Base-by-base conservation (phyloP, 1,139 yeast species). In the Geotrichum bryndzae region DNA sequence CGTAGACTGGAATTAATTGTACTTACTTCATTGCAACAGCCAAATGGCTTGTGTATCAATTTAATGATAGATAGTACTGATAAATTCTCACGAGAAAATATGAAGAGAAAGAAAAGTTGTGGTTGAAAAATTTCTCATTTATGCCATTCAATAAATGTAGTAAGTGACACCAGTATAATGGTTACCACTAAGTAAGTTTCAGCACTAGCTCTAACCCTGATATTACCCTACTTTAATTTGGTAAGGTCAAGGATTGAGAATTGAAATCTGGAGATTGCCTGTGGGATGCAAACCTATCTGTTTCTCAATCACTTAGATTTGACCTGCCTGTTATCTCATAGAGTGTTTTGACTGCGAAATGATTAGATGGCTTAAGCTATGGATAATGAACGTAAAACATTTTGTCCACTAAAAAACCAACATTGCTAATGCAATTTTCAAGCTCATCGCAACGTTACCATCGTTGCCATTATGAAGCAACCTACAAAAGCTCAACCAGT, bases 11-110 rank as follows among this genome's bases (percentile, higher is more conserved):
- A 22, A 38, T 35, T 18, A 29, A 29, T 29, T 29, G 33, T 1
- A 59, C 61, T 59, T 51, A 59, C 61, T 59, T 59, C 61, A 59
- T 59, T 55, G 56, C 56, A 59, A 55, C 55, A 52, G 61, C 61
- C 58, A 23, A 25, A 27, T 53, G 61, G 54, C 59, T 48, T n/a
- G 45, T 13, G 13, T 38, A 38, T 38, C 45, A 18, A 25, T 35
- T 25, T 54, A 51, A 51, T 56, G 51, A 22, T 18, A 41, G 7
- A 31, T 35, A 50, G 51, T 48, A 56, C 38, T 56, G 53, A 13
- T 10, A 27, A 50, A 6, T 27, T 46, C 45, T 38, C 15, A 38
- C 27, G 11, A 35, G 38, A 27, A 38, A 38, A n/a, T 33, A 23
- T 23, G n/a, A 22, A 25, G 27, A 18, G 38, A 27, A 23, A 6